Evolutionary conservation across 768 basidiomycete genomes (phyloP), one percentile per base, ranked within the genome.

Genomic region (Naganishia vaughanmartiniae): DNA sequence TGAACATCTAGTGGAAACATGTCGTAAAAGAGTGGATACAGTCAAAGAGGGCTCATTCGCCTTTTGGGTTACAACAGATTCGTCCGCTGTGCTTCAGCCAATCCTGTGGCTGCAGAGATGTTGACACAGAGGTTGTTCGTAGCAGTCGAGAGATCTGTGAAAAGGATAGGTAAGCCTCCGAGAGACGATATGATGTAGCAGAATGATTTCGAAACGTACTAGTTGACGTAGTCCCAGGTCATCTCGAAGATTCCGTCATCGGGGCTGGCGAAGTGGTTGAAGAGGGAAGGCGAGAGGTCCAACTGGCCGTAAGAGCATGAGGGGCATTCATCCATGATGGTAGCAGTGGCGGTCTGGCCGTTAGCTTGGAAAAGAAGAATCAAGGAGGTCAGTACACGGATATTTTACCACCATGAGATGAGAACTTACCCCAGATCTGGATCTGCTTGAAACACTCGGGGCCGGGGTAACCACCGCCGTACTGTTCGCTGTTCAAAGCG

Each of bases 281-380:
- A 92, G 56, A 92, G 84, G 65, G 87, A 87, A 17, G 80, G 75
- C 31, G 87, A 87, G 67, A 91, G 83, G 81, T 92, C 91, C 31
- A 91, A 85, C 51, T 86, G 90, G 31, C 84, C 85, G 39, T 78
- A 84, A 30, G 86, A 86, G 77, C 90, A 92, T 24, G 84, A 85
- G 54, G 87, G 86, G 77, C 90, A 90, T 86, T 89, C 72, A 79
- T 91, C 90, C 81, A 84, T 83, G 75, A 92, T 86, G 0, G 73
- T 79, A 4, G 90, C 90, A 0, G 67, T 67, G 14, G 87, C 82
- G 1, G 86, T 85, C 0, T 85, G 84, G 17, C 71, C 71, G 45
- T 65, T 65, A 39, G 60, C 60, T 63, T 1, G 17, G 14, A 60
- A 9, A 46, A 12, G 54, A n/a, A 14, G 26, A 63, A 26, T 28